A percentile compares a stretch with the other conserved stretches of the same genome.
phyloP scores from a whole-genome alignment of 2,329 filamentous ascomycete species.

The Seiridium unicorne region DNA sequence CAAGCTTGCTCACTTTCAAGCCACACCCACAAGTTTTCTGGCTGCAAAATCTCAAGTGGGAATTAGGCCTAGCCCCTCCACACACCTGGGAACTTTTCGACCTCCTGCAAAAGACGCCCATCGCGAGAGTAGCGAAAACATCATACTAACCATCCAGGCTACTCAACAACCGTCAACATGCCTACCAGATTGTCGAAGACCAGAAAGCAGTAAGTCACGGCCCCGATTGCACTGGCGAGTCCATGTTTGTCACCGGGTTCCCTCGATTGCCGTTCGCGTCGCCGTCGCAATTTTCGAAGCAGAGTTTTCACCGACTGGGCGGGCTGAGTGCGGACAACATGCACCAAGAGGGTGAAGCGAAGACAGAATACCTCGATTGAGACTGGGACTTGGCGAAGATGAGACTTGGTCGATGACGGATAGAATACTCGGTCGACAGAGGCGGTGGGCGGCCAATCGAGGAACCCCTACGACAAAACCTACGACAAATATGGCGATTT shows the following conservation, averaged over 20 bases:
- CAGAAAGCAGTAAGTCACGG: conserved; percentile 66
- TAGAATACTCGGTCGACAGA: not conserved
- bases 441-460: not conserved
- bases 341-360: too few species aligned
- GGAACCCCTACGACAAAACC: not conserved
- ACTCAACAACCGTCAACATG: conserved; percentile 52
- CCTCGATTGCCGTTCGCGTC: not conserved
- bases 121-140: conserved; percentile 14
- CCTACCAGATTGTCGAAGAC: conserved; percentile 75
- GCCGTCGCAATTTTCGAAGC: not conserved
- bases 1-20: not conserved
- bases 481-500: too few species aligned
- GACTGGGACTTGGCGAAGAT: too few species aligned
- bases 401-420: too few species aligned
- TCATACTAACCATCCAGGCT: conserved; percentile 23
- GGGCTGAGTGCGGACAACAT: too few species aligned
- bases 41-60: conserved; percentile 2
- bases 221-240: conserved; percentile 25
- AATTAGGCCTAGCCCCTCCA: conserved; percentile 1
- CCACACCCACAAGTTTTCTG: conserved; percentile 7
- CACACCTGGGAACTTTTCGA: conserved; percentile 5
- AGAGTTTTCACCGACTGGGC: not conserved
- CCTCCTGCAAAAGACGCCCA: conserved; percentile 12
- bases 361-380: too few species aligned
- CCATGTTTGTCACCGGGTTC: not conserved